Conservation (phyloP, 345 rosid genomes). For the Brassica rapa region DNA sequence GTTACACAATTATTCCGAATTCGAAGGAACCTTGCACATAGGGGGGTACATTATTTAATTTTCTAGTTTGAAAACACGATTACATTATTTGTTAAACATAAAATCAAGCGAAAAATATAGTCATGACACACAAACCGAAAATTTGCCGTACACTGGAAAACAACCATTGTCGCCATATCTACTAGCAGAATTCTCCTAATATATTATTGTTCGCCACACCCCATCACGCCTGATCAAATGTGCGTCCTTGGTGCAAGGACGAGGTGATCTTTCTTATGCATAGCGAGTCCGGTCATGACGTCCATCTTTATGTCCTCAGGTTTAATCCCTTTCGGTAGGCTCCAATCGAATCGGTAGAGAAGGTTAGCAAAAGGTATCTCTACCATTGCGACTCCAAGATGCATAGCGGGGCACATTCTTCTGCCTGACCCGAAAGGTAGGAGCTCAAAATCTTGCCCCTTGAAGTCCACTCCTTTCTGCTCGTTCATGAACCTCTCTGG, state of each 20-base stretch:
- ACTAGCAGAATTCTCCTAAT: not conserved
- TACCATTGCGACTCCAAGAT: conserved; percentile 38
- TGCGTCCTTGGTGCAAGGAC: conserved; percentile 27
- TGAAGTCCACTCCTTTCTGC: conserved; percentile 37
- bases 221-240: conserved; percentile 6
- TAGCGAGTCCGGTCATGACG: conserved; percentile 42
- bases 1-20: not conserved
- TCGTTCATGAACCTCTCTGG: conserved; percentile 40
- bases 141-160: not conserved
- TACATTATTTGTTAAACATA: conserved; percentile 13
- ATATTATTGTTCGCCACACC: not conserved
- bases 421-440: conserved; percentile 35
- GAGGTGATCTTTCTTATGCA: conserved; percentile 42
- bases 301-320: conserved; percentile 42
- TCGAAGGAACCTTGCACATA: not conserved
- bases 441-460: conserved; percentile 41
- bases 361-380: conserved; percentile 41
- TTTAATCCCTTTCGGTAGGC: conserved; percentile 29
- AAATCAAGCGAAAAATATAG: conserved; percentile 6
- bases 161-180: not conserved
- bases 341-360: conserved; percentile 37
- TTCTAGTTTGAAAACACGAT: not conserved
- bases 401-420: conserved; percentile 41
- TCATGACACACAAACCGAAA: not conserved
- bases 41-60: not conserved